phyloP scores from a whole-genome alignment of 1,284 basidiomycete species.

The Caloboletus firmus region DNA sequence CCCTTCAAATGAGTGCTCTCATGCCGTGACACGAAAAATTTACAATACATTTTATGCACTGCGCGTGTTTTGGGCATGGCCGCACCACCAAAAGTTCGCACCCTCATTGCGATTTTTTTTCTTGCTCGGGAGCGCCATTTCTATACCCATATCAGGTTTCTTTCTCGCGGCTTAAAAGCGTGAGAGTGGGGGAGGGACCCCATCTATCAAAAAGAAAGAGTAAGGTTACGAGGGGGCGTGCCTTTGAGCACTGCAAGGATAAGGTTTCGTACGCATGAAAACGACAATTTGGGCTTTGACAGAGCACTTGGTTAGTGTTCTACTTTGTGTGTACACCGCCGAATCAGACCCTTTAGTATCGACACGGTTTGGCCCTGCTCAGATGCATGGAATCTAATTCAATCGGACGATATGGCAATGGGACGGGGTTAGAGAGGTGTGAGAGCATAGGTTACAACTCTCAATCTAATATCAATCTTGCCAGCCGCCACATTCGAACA shows the following conservation, averaged over 20 bases:
- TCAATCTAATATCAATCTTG: conserved; percentile 22
- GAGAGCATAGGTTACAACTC: conserved; percentile 13
- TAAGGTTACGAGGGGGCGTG: conserved; percentile 22
- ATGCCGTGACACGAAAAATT: conserved; percentile 22
- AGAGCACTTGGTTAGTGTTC: neutral
- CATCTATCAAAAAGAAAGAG: conserved; percentile 16
- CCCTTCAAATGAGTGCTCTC: conserved; percentile 18
- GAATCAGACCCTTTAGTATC: conserved; percentile 3
- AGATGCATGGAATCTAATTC: conserved; percentile 17
- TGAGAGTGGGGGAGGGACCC: conserved; percentile 20
- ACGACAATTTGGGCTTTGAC: conserved; percentile 4
- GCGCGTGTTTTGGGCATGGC: conserved; percentile 34
- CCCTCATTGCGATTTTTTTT: conserved; percentile 19
- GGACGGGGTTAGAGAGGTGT: conserved; percentile 15
- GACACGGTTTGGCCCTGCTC: conserved; percentile 12
- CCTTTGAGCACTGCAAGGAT: conserved; percentile 34
- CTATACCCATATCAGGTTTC: conserved; percentile 7
- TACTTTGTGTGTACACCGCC: conserved; percentile 7
- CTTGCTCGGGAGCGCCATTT: conserved; percentile 25
- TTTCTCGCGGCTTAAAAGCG: conserved; percentile 19
- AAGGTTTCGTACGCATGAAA: conserved; percentile 22
- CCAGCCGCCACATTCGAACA: conserved; percentile 1
- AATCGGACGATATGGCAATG: conserved; percentile 14
- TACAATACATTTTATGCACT: conserved; percentile 6
- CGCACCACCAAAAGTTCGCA: conserved; percentile 20